Evolutionary conservation across 2,329 filamentous ascomycete genomes (phyloP).

Genomic region (Cladophialophora exuberans): DNA sequence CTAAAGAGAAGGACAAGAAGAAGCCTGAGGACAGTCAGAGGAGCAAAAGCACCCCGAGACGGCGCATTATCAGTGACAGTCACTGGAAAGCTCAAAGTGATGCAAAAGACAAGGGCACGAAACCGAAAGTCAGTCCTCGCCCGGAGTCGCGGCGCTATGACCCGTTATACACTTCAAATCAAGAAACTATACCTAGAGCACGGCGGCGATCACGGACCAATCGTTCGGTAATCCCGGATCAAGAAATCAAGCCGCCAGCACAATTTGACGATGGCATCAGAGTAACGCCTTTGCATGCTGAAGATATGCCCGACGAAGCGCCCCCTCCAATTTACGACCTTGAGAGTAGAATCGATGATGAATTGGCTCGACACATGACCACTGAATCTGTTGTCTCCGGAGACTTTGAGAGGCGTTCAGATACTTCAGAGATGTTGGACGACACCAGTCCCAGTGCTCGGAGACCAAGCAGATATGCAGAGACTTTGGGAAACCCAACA

Average conservation of each 20-base stretch:
- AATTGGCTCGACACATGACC: conserved; percentile 14
- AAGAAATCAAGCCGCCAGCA: not conserved
- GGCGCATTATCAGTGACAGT: conserved; percentile 89
- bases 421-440: conserved; percentile 6
- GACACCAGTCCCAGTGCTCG: conserved; percentile 10
- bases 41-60: conserved; percentile 72
- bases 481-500: conserved; percentile 32
- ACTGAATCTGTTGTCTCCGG: conserved; percentile 7
- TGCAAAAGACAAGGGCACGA: conserved; percentile 5
- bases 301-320: not conserved
- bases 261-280: conserved; percentile 21
- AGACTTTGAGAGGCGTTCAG: conserved; percentile 11
- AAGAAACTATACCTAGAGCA: conserved; percentile 31
- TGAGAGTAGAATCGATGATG: conserved; percentile 16
- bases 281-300: not conserved
- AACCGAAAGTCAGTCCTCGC: not conserved
- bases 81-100: conserved; percentile 67
- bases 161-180: conserved; percentile 24
- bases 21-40: conserved; percentile 36
- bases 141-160: conserved; percentile 32
- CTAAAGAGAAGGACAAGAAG: conserved; percentile 22
- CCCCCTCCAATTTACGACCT: conserved; percentile 1
- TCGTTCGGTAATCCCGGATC: not conserved
- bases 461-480: conserved; percentile 31
- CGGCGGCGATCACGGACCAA: conserved; percentile 24